Conservation (phyloP, 2,329 filamentous ascomycete genomes). For the Trichoderma asperellum region DNA sequence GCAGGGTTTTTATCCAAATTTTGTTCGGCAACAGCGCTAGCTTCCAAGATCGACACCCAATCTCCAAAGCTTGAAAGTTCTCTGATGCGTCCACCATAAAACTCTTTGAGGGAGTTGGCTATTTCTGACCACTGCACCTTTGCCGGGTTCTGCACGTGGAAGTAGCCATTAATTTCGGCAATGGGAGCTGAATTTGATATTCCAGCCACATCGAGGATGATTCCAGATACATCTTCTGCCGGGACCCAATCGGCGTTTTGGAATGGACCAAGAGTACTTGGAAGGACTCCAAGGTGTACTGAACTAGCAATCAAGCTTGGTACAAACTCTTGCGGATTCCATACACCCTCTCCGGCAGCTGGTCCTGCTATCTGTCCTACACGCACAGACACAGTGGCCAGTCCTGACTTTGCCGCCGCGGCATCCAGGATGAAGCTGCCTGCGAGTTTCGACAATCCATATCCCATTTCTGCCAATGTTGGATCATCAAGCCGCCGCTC, state of each 20-base stretch:
- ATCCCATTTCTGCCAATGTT: constrained; percentile 39
- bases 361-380: constrained; percentile 24
- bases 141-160: constrained; percentile 55
- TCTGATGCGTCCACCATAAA: background rate
- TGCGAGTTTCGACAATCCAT: constrained; percentile 51
- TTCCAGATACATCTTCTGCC: constrained; percentile 51
- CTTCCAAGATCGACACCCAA: background rate
- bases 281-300: constrained; percentile 51
- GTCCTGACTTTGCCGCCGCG: constrained; percentile 40
- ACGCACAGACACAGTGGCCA: constrained; percentile 48
- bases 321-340: constrained; percentile 64
- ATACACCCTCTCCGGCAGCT: constrained; percentile 43
- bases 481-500: constrained; percentile 46
- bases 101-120: background rate
- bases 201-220: constrained; percentile 52
- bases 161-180: constrained; percentile 45
- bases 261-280: constrained; percentile 48
- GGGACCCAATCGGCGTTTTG: constrained; percentile 59
- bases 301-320: constrained; percentile 57
- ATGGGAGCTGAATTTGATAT: constrained; percentile 34
- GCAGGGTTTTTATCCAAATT: background rate
- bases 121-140: constrained; percentile 48
- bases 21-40: background rate
- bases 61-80: background rate
- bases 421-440: constrained; percentile 46